phyloP scores from a whole-genome alignment of 495 filamentous ascomycete genomes.

The Xylaria cubensis region DNA sequence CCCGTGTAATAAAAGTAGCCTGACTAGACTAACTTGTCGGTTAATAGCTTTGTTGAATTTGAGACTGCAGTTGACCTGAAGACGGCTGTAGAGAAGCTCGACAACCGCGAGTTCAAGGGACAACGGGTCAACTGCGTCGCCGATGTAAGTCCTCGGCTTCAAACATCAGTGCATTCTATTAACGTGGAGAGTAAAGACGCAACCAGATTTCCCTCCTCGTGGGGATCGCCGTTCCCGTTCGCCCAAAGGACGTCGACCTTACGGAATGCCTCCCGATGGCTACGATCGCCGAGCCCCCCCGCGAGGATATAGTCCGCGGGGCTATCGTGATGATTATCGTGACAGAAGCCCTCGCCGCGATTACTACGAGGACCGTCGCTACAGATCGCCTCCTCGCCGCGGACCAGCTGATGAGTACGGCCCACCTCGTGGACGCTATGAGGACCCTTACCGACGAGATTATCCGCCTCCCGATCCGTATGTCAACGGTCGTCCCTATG shows the following conservation, averaged over 20 bases:
- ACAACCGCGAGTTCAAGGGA: conserved; percentile 90
- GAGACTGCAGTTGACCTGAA: conserved; percentile 90
- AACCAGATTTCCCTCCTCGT: conserved; percentile 69
- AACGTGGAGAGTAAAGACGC: conserved; percentile 43
- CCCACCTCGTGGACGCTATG: conserved; percentile 64
- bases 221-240: conserved; percentile 78
- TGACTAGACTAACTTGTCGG: conserved; percentile 16
- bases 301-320: conserved; percentile 78
- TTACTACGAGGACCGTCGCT: conserved; percentile 84
- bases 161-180: conserved; percentile 32
- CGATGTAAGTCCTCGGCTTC: conserved; percentile 68
- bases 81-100: conserved; percentile 90
- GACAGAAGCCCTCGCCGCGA: conserved; percentile 81
- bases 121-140: conserved; percentile 79
- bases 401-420: conserved; percentile 81
- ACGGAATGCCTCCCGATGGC: conserved; percentile 68
- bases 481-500: conserved; percentile 67
- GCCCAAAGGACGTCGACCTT: conserved; percentile 65
- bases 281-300: conserved; percentile 81
- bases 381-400: conserved; percentile 76
- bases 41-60: conserved; percentile 90
- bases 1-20: not conserved
- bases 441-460: conserved; percentile 68
- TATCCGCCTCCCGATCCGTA: conserved; percentile 70
- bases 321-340: conserved; percentile 75